Base-by-base conservation (phyloP, 495 filamentous ascomycete genomes). In the Staphylotrichum longicolle region DNA sequence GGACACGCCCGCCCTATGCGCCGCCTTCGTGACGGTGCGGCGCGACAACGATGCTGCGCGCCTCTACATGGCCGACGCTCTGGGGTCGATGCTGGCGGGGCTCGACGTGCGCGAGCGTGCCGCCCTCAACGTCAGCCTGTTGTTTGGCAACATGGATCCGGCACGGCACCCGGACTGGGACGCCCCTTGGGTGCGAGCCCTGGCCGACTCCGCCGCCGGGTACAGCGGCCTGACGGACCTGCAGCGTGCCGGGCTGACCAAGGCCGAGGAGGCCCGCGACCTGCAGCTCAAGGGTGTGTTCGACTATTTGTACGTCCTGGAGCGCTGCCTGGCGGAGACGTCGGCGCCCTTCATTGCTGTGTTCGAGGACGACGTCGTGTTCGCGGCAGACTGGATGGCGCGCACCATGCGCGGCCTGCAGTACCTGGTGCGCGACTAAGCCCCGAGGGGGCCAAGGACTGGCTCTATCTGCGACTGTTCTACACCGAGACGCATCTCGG, bases 401-500 rank as follows among this genome's bases (percentile, higher is more conserved):
- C 73, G 71, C 61, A 78, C 78, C 0, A 55, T 78, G 20, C 70
- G 72, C 11, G 73, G 72, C 14, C 61, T 81, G 14, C 63, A 61
- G 30, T 66, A 68, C 9, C 69, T 81, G 15, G 67, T 63, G 30
- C 44, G 65, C 10, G 66, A 67, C 53, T 70, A 45, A 10, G 7
- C 37, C 44, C 4, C 55, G 64, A 54, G 70, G 57, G 37, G 0
- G 47, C 34, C 10, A 45, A 70, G 42, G 64, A 73, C 47, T 82
- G 77, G 78, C 48, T 82, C 9, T 82, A 82, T 47, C 62, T 82
- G 33, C 76, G 78, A 7, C 69, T 82, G 4, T 82, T 82, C 63
- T 79, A 78, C 63, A 78, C 76, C 6, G 78, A 82, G 61, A 63
- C 61, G 41, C 32, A 39, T 49, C 32, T 63, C 8, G 42, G 51